These are phyloP conservation scores for Globisporangium yorkense DNA, from an alignment of 352 stramenopile genomes.

Conservation along the genomic window DNA sequence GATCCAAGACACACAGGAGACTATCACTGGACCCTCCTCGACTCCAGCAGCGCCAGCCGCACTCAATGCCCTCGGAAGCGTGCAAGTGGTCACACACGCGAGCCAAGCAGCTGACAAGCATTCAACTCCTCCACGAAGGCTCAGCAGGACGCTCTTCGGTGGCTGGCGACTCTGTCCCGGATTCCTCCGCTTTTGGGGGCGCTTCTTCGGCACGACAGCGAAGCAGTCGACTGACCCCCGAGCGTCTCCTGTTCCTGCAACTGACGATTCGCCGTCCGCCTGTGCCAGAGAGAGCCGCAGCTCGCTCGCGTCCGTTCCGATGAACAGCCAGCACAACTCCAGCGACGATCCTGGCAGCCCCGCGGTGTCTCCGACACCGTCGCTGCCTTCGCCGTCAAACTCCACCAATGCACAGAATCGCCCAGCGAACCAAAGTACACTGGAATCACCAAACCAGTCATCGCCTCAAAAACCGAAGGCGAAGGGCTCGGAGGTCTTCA, in stretches of 20 bases:
- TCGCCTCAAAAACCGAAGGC: constrained; percentile 9
- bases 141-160: constrained; percentile 10
- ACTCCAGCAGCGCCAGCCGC: not conserved
- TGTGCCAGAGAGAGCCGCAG: not conserved
- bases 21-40: not conserved
- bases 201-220: constrained; percentile 35
- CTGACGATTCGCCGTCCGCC: not conserved
- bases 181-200: constrained; percentile 64
- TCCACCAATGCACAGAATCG: not conserved
- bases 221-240: constrained; percentile 1
- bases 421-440: not conserved
- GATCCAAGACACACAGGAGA: not conserved
- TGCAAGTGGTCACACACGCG: constrained; percentile 1
- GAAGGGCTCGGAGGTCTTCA: constrained; percentile 47
- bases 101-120: not conserved
- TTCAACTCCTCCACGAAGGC: not conserved
- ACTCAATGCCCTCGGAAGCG: not conserved
- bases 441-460: constrained; percentile 1
- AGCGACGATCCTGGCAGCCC: constrained; percentile 11
- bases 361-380: constrained; percentile 3
- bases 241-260: constrained; percentile 1
- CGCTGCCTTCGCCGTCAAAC: not conserved
- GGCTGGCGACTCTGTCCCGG: constrained; percentile 58
- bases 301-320: constrained; percentile 9
- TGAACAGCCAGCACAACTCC: constrained; percentile 12